Evolutionary conservation across 75 land plant species (phyloP).

Genomic region (Gnetum montanum): DNA sequence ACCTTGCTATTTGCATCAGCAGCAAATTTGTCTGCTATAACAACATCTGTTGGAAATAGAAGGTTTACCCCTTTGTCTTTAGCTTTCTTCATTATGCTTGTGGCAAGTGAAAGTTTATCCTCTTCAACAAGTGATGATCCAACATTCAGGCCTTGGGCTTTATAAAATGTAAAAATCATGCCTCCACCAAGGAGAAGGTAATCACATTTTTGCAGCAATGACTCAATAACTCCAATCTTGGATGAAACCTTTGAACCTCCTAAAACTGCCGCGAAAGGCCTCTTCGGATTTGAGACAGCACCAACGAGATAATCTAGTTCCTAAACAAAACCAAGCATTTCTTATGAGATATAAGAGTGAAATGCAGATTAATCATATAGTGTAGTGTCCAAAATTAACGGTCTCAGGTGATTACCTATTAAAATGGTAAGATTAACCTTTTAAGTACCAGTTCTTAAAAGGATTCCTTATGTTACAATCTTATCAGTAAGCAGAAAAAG

Average conservation of each 20-base stretch:
- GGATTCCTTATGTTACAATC: too few species aligned
- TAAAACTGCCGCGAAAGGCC: slow-evolving; percentile 90
- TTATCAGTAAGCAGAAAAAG: too few species aligned
- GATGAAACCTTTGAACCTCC: slow-evolving; percentile 96
- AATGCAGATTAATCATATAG: too few species aligned
- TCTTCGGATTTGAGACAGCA: slow-evolving; percentile 71
- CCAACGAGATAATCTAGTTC: slow-evolving; percentile 84
- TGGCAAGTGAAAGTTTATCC: slow-evolving; percentile 80
- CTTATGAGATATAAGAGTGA: too few species aligned
- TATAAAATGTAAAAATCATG: slow-evolving; percentile 91
- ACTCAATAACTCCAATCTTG: slow-evolving; percentile 86
- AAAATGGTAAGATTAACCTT: too few species aligned
- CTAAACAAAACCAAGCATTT: slow-evolving; percentile 17
- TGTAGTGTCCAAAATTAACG: too few species aligned
- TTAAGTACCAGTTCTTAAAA: too few species aligned
- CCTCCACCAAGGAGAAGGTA: slow-evolving; percentile 78
- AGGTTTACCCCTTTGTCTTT: slow-evolving; percentile 66
- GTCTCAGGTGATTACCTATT: too few species aligned
- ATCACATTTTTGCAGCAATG: slow-evolving; percentile 62
- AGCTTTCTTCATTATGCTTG: slow-evolving; percentile 48
- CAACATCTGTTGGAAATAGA: slow-evolving; percentile 65
- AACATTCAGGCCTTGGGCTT: slow-evolving; percentile 67
- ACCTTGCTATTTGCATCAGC: slow-evolving; percentile 75
- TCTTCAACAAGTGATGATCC: slow-evolving; percentile 86
- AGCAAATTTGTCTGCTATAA: slow-evolving; percentile 74